Evolutionary conservation across 164 flowering plant genomes (phyloP).

Genomic region (Aristolochia californica): DNA sequence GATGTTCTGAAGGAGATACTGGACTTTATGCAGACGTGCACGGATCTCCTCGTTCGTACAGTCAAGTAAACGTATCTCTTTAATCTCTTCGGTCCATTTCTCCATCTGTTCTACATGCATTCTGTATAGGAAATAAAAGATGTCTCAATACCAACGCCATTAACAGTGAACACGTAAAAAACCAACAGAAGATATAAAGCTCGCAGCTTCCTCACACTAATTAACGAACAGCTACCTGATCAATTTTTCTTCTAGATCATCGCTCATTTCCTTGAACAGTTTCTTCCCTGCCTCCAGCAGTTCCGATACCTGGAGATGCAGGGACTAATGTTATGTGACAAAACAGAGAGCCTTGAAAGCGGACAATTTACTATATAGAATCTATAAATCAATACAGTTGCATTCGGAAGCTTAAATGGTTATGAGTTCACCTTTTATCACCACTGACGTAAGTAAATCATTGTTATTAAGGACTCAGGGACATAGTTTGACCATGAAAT

Average conservation of each 20-base stretch:
- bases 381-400: neutral
- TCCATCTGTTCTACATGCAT: slow-evolving; percentile 67
- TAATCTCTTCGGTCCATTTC: slow-evolving; percentile 85
- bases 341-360: neutral
- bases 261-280: slow-evolving; percentile 51
- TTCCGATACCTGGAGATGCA: slow-evolving; percentile 48
- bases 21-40: slow-evolving; percentile 51
- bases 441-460: too few species aligned
- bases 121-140: slow-evolving; percentile 22
- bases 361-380: neutral
- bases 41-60: slow-evolving; percentile 49
- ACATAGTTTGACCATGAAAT: too few species aligned
- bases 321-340: neutral
- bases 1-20: slow-evolving; percentile 41
- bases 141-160: neutral
- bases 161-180: neutral
- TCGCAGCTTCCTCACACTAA: neutral
- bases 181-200: neutral
- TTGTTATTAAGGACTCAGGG: too few species aligned
- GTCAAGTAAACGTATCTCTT: slow-evolving; percentile 58
- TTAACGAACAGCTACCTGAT: slow-evolving; percentile 31
- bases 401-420: too few species aligned
- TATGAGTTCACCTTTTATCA: too few species aligned
- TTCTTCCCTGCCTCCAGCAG: slow-evolving; percentile 69
- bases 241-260: slow-evolving; percentile 71